These are phyloP conservation scores for Pleomassaria siparia DNA, from an alignment of 2,329 filamentous ascomycete species.

Conservation along the genomic window DNA sequence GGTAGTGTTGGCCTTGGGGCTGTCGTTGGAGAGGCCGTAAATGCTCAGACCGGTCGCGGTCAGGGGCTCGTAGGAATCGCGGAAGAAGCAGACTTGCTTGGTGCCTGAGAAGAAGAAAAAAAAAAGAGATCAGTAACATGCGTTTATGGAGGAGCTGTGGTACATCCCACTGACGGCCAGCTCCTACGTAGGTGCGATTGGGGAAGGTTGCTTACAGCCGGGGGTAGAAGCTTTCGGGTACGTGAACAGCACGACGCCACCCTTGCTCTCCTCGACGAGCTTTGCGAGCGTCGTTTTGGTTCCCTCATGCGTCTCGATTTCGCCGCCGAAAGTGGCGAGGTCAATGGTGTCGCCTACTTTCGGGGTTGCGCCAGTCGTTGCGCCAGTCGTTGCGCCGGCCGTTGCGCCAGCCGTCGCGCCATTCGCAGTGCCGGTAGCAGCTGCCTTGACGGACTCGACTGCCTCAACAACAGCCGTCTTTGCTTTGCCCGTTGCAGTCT, in stretches of 20 bases:
- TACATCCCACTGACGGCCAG: too few relatives aligned
- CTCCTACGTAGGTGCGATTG: background rate
- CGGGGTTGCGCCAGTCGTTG: slow-evolving; percentile 29
- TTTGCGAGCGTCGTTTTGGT: slow-evolving; percentile 75
- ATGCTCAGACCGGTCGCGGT: slow-evolving; percentile 79
- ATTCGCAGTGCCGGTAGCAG: slow-evolving; percentile 32
- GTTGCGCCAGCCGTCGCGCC: slow-evolving; percentile 24
- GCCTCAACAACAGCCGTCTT: slow-evolving; percentile 36
- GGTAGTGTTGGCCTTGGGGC: slow-evolving; percentile 85
- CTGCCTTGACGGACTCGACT: slow-evolving; percentile 35
- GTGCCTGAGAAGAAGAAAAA: slow-evolving; percentile 71
- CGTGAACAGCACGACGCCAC: slow-evolving; percentile 88
- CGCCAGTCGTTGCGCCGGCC: slow-evolving; percentile 24
- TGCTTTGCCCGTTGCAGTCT: slow-evolving; percentile 38
- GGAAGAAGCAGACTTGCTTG: slow-evolving; percentile 89
- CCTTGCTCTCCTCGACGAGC: slow-evolving; percentile 79
- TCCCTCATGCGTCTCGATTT: slow-evolving; percentile 85
- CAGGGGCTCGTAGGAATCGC: slow-evolving; percentile 76
- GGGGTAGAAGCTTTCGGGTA: slow-evolving; percentile 94
- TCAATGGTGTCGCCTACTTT: slow-evolving; percentile 56
- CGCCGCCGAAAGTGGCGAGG: slow-evolving; percentile 61
- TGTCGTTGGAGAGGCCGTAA: slow-evolving; percentile 87
- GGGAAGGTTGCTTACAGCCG: slow-evolving; percentile 75
- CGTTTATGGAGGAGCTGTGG: too few relatives aligned
- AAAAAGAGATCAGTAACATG: too few relatives aligned